Percentiles rank a stretch among this genome's conserved stretches.
Evolutionary conservation across 1,284 basidiomycete species (phyloP).

Genomic region (Microbotryum saponariae): DNA sequence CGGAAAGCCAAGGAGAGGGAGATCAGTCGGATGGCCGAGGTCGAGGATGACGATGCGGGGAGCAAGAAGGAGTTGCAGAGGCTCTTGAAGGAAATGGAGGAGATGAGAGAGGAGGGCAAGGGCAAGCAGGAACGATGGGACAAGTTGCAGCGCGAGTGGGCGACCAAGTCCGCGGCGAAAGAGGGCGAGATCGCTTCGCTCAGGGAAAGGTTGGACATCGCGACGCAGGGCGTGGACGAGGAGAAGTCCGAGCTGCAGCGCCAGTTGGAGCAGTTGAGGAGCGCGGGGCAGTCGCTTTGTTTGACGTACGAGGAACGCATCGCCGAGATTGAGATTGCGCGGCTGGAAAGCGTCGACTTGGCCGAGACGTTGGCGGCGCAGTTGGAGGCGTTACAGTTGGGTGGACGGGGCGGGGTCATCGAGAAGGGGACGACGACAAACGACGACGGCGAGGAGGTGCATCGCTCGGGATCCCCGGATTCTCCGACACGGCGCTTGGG

Average conservation of each 20-base stretch:
- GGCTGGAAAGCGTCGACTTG: constrained; percentile 66
- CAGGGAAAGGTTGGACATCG: constrained; percentile 27
- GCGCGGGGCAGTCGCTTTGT: constrained; percentile 59
- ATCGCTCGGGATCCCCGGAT: background rate
- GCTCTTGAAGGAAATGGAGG: constrained; percentile 5
- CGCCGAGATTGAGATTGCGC: constrained; percentile 57
- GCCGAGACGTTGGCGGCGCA: constrained; percentile 59
- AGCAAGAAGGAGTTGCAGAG: constrained; percentile 16
- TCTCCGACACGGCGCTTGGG: constrained; percentile 6
- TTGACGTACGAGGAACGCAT: constrained; percentile 84
- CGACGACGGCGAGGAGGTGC: no score
- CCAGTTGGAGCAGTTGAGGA: constrained; percentile 69
- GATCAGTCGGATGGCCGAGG: background rate
- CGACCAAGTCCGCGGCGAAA: constrained; percentile 32
- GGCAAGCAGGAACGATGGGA: constrained; percentile 14
- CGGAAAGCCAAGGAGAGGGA: constrained; percentile 6
- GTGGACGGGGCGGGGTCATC: no score
- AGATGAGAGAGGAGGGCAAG: background rate
- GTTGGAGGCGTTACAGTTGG: constrained; percentile 35
- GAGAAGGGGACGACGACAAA: no score
- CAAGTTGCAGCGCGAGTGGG: constrained; percentile 24
- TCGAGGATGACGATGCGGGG: constrained; percentile 18
- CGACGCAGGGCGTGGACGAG: constrained; percentile 38
- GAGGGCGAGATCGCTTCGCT: constrained; percentile 35
- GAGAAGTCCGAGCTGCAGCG: constrained; percentile 39